Conservation (phyloP, 192 early-diverging fungal genomes). For the Oehlia diaphana region DNA sequence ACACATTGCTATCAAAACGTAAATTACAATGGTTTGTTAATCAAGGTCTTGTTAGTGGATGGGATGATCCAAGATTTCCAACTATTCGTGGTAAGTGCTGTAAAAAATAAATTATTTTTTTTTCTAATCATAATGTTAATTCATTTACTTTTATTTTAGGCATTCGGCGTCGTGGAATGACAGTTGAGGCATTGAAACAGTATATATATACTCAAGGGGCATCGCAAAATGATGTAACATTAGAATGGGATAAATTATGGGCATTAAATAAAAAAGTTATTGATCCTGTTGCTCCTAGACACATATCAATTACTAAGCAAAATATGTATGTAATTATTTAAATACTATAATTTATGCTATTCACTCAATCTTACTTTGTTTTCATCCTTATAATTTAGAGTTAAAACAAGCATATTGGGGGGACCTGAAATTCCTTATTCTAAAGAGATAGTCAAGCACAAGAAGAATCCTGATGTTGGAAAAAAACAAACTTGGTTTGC, state of each 20-base stretch:
- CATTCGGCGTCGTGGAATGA: slow-evolving; percentile 95
- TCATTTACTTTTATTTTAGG: slow-evolving; percentile 62
- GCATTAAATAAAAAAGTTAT: slow-evolving; percentile 94
- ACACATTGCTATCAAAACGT: slow-evolving; percentile 97
- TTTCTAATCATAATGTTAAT: background rate
- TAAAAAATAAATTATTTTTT: background rate
- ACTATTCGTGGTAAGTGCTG: slow-evolving; percentile 64
- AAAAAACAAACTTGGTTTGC: slow-evolving; percentile 82
- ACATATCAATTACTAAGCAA: slow-evolving; percentile 73
- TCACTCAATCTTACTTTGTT: background rate
- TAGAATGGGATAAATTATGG: slow-evolving; percentile 99
- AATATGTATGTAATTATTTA: slow-evolving; percentile 53
- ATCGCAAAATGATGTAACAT: slow-evolving; percentile 85
- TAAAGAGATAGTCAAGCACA: slow-evolving; percentile 82
- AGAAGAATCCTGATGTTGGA: slow-evolving; percentile 95
- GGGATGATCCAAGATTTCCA: slow-evolving; percentile 92
- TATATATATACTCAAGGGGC: slow-evolving; percentile 99
- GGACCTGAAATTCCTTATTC: slow-evolving; percentile 53
- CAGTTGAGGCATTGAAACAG: slow-evolving; percentile 92
- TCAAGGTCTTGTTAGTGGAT: slow-evolving; percentile 76
- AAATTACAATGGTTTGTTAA: slow-evolving; percentile 98
- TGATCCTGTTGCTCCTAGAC: slow-evolving; percentile 92
- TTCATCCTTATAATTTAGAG: slow-evolving; percentile 23
- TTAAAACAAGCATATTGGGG: slow-evolving; percentile 65
- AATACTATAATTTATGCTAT: background rate